Base-by-base conservation (phyloP, 257 asterid genomes). In the Petunia secreta region DNA sequence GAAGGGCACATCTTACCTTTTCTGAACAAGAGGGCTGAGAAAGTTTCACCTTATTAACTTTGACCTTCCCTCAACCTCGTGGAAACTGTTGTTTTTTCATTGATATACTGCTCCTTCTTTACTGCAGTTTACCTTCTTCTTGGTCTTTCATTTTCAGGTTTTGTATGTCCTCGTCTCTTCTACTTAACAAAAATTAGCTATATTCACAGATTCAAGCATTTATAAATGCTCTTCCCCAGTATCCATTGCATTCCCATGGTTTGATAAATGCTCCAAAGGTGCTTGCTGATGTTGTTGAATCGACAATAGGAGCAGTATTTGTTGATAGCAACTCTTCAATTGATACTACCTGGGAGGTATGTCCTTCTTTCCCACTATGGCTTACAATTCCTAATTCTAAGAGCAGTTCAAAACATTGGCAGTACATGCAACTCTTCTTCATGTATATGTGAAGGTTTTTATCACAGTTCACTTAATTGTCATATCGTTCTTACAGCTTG, bases 231-330 rank as follows among this genome's bases (percentile, higher is more conserved):
- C 89, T 94, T 82, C 94, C 95, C 10, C 85, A 85, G 65, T 89
- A 94, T 89, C 97, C 95, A 15, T 82, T 94, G 79, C 97, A 94
- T 87, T 90, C 97, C 15, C 91, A 89, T 80, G 98, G 98, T 37
- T 71, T 92, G 82, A 88, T 92, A 63, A 85, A 88, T 85, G 91
- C 95, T 65, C 98, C 98, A 25, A 92, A 94, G 80, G 93, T 91
- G 80, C 94, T 94, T 52, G 97, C 97, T 55, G 98, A 94, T 82
- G 90, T 94, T 57, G 93, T 94, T 71, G 97, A 92, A 83, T 92
- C 97, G 68, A 91, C 97, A 1, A 77, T 94, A n/a, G 97, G 98
- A 58, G 97, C 98, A 75, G 92, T 94, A 65, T 92, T 89, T 58
- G 80, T 92, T 34, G 97, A 94, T 82, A 90, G 91, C 87, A 85